Base-by-base conservation (phyloP, 768 basidiomycete species). In the Psilocybe cyanescens region DNA sequence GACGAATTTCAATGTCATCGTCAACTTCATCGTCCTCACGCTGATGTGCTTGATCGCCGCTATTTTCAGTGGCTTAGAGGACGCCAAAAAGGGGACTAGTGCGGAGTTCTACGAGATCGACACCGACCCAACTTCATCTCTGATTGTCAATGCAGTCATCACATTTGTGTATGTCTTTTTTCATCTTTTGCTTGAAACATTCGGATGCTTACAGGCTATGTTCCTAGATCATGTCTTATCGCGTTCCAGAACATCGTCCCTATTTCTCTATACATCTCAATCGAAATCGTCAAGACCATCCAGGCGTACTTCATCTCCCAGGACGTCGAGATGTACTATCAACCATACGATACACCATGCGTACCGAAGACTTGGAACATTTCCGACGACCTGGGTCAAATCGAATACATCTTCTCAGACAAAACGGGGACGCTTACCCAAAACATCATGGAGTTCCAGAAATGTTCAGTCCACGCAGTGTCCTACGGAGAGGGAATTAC, bases 341-440 rank as follows among this genome's bases (percentile, higher is more conserved):
- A 84, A 60, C 86, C 90, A 39, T 89, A 90, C 72, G 88, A 97
- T 71, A 89, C 92, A 1, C 79, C 94, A 0, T 98, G 97, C 68
- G 87, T 95, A 3, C 96, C 97, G 29, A 98, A 98, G 74, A 96
- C 94, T 4, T 98, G 97, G 96, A 97, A 96, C 72, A 96, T 99
- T 68, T 97, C 95, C 3, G 97, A 99, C 72, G 97, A 99, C 76
- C 87, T 99, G 1, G 97, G 97, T 28, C 97, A 99, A 78, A 98
- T 99, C 74, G 96, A 98, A 79, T 99, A 97, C 74, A 81, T 83
- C 35, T 83, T 83, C 63, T 95, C 91, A 8, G 94, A 96, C 83
- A 97, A 97, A 81, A 97, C 95, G 0, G 95, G 94, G 16, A 99
- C 97, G 6, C 88, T 99, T 52, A 99, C 97, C 0, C 96, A 97